Evolutionary conservation across 306 rosid genomes (phyloP), one percentile per base, ranked within the genome.

Genomic region (Arachis stenosperma): DNA sequence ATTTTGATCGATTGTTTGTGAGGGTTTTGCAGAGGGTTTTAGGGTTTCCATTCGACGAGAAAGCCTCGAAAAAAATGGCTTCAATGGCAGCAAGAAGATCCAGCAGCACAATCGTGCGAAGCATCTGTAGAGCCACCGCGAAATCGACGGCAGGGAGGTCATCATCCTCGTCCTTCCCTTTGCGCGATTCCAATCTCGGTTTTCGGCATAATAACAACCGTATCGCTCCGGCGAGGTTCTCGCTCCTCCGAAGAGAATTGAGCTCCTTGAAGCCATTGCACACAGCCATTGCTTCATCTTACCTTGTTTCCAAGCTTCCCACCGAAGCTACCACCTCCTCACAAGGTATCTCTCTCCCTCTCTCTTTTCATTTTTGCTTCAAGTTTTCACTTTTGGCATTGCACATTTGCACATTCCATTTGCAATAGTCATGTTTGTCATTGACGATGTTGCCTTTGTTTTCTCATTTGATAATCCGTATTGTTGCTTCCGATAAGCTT

Each of bases 301-400:
- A 83, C 83, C 88, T 88, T 10, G 88, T 88, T 65, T 88, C 92
- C 69, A 85, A 83, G 84, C 90, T 85, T 48, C 86, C 86, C 74
- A 63, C 64, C 47, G 75, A 83, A 27, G 76, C 85, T 74, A 72
- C 67, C 77, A 17, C 72, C 70, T 79, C 83, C 51, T 53, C 67
- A 36, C 81, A 81, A 83, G 90, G 90, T 85, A 27, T 7, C 63
- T 63, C 70, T 27, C 67, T 29, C 33, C 6, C 41, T 7, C 58
- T 69, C 70, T 27, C 67, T 27, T 41, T 5, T 58, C 12, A 6
- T 47, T 5, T 65, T 8, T 54, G 41, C 17, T 17, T 17, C 17
- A 17, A 17, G 40, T n/a, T 8, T 52, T n/a, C 30, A 13, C 57
- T 8, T 6, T 11, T 14, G n/a, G 11, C 27, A 33, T 22, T 51